These are phyloP conservation scores for Abeoforma whisleri DNA, from an alignment of 78 protist species.

Conservation along the genomic window DNA sequence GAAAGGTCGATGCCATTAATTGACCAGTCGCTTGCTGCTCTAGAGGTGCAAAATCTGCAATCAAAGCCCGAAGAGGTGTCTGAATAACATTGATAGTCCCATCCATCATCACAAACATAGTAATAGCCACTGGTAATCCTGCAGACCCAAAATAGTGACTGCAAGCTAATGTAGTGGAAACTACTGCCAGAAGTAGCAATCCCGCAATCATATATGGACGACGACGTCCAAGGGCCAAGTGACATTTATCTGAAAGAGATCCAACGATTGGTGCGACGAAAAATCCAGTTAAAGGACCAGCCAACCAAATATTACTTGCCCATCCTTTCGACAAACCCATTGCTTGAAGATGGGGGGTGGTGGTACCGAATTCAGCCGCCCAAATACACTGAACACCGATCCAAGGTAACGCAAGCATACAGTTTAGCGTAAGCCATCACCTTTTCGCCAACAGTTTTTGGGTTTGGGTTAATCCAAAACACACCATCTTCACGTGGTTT, in stretches of 20 bases:
- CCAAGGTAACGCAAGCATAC: constrained; percentile 5
- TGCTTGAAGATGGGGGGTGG: background rate
- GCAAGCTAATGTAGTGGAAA: background rate
- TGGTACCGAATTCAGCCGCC: background rate
- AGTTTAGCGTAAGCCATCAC: background rate
- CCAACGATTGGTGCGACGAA: constrained; percentile 1
- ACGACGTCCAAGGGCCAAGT: background rate
- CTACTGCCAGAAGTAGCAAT: background rate
- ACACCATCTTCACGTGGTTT: no score
- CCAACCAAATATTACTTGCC: constrained; percentile 5
- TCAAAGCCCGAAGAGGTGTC: constrained; percentile 15
- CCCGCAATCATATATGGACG: constrained; percentile 1
- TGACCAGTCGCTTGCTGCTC: constrained; percentile 9
- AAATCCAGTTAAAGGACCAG: constrained; percentile 9
- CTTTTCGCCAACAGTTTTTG: background rate
- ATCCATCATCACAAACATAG: background rate
- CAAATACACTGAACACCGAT: constrained; percentile 7
- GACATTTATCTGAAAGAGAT: background rate
- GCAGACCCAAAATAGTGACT: background rate
- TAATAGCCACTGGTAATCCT: background rate
- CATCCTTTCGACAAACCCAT: background rate
- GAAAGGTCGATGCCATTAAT: background rate
- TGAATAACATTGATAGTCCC: constrained; percentile 3
- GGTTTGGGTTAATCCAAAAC: constrained; percentile 5
- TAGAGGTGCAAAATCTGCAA: background rate